phyloP scores from a whole-genome alignment of 2,329 filamentous ascomycete species.

The Proliferodiscus dingleyae region DNA sequence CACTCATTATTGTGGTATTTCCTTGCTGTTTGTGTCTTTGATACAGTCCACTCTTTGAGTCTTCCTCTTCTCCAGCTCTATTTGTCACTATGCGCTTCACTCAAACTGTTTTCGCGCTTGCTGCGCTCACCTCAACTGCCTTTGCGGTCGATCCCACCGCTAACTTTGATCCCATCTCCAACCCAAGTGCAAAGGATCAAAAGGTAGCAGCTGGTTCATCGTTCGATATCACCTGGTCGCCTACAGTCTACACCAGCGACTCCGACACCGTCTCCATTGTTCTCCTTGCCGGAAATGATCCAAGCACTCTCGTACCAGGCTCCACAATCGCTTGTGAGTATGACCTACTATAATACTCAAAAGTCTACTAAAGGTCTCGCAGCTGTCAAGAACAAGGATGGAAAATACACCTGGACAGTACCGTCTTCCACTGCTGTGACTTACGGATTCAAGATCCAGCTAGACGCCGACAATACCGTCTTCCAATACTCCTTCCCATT shows the following conservation, averaged over 20 bases:
- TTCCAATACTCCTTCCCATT: conserved; percentile 64
- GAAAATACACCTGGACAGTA: conserved; percentile 48
- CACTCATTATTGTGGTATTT: not conserved
- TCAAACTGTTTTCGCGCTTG: conserved; percentile 23
- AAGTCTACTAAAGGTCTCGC: conserved; percentile 13
- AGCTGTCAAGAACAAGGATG: conserved; percentile 45
- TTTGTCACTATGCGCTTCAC: conserved; percentile 28
- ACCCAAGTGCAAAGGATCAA: conserved; percentile 39
- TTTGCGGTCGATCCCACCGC: conserved; percentile 44
- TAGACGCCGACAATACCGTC: conserved; percentile 43
- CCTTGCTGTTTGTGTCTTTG: conserved; percentile 21
- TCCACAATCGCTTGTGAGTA: conserved; percentile 48
- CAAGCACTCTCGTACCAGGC: conserved; percentile 39
- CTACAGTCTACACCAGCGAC: conserved; percentile 30
- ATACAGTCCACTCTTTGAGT: conserved; percentile 28
- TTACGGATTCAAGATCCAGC: conserved; percentile 54
- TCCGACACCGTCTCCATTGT: conserved; percentile 46
- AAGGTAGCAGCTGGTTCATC: conserved; percentile 40
- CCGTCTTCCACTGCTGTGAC: conserved; percentile 39
- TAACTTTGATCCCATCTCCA: conserved; percentile 52
- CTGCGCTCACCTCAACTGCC: conserved; percentile 25
- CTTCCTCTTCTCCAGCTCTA: conserved; percentile 4
- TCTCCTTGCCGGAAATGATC: conserved; percentile 48
- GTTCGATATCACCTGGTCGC: conserved; percentile 46
- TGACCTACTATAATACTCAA: not conserved